Conservation (phyloP, 768 basidiomycete genomes). For the Phlegmacium glaucopus region DNA sequence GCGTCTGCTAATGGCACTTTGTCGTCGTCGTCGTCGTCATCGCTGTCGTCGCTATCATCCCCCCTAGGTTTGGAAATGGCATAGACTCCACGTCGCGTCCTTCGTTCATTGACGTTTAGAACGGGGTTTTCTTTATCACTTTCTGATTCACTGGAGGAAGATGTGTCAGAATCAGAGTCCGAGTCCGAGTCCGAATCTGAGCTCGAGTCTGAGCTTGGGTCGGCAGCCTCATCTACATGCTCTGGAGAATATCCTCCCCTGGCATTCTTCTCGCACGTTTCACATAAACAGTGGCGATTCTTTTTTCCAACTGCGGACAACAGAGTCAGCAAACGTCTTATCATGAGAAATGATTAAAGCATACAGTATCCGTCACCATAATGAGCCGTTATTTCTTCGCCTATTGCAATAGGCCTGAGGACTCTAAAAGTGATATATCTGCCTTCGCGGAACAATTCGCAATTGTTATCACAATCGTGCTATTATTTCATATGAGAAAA, state of each 20-base stretch:
- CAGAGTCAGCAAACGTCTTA: slow-evolving; percentile 8
- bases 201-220: slow-evolving; percentile 42
- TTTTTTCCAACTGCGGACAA: slow-evolving; percentile 34
- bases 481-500: slow-evolving; percentile 33
- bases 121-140: slow-evolving; percentile 37
- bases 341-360: slow-evolving; percentile 31
- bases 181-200: slow-evolving; percentile 51
- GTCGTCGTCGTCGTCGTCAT: slow-evolving; percentile 47
- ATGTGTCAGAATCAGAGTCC: slow-evolving; percentile 42
- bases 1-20: slow-evolving; percentile 42
- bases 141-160: slow-evolving; percentile 34
- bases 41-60: slow-evolving; percentile 60
- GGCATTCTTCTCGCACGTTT: slow-evolving; percentile 78
- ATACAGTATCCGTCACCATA: slow-evolving; percentile 90
- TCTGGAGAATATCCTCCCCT: slow-evolving; percentile 71
- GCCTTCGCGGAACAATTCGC: slow-evolving; percentile 84
- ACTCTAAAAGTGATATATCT: slow-evolving; percentile 88
- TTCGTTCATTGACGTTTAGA: slow-evolving; percentile 72
- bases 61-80: slow-evolving; percentile 59
- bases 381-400: slow-evolving; percentile 87
- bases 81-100: slow-evolving; percentile 81
- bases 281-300: slow-evolving; percentile 66
- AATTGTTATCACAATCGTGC: slow-evolving; percentile 91
- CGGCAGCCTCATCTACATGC: slow-evolving; percentile 37
- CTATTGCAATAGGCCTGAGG: slow-evolving; percentile 69